Conservation (phyloP, 495 filamentous ascomycete species). For the Annulohypoxylon maeteangense region DNA sequence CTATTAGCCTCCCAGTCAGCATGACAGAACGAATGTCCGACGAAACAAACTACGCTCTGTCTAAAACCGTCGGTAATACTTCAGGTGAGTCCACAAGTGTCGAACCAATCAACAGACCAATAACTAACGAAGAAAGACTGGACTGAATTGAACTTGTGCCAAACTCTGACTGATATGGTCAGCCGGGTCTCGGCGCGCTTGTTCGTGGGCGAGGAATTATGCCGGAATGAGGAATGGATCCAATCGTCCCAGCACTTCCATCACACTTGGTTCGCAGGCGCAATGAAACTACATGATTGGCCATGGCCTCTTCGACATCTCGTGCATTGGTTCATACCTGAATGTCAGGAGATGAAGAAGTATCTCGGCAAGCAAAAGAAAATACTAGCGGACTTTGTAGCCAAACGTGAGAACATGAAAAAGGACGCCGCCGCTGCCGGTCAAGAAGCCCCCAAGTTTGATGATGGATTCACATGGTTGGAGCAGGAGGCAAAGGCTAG, state of each 20-base stretch:
- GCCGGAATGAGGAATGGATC: conserved; percentile 59
- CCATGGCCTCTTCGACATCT: conserved; percentile 49
- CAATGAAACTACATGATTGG: conserved; percentile 46
- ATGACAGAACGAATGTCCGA: conserved; percentile 52
- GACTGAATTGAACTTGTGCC: conserved; percentile 32
- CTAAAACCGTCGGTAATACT: conserved; percentile 44
- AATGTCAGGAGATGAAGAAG: conserved; percentile 37
- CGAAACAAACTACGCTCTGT: conserved; percentile 53
- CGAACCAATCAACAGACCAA: not conserved
- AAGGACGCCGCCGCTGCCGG: conserved; percentile 28
- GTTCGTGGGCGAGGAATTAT: conserved; percentile 61
- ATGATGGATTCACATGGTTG: conserved; percentile 54
- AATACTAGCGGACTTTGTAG: conserved; percentile 45
- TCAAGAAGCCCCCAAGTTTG: conserved; percentile 28
- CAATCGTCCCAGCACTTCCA: conserved; percentile 54
- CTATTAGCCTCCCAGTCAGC: conserved; percentile 32
- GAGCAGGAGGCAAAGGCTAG: conserved; percentile 39
- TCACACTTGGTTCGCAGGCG: conserved; percentile 42
- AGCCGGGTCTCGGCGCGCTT: conserved; percentile 57
- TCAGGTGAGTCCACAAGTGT: conserved; percentile 11
- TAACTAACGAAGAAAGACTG: conserved; percentile 40
- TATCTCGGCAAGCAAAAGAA: conserved; percentile 38
- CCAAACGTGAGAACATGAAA: conserved; percentile 39
- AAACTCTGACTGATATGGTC: conserved; percentile 47
- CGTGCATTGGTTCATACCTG: conserved; percentile 50